A percentile compares a stretch with the other conserved stretches of the same genome.
phyloP scores from a whole-genome alignment of 495 filamentous ascomycete genomes.

The Penicillium waksmanii region DNA sequence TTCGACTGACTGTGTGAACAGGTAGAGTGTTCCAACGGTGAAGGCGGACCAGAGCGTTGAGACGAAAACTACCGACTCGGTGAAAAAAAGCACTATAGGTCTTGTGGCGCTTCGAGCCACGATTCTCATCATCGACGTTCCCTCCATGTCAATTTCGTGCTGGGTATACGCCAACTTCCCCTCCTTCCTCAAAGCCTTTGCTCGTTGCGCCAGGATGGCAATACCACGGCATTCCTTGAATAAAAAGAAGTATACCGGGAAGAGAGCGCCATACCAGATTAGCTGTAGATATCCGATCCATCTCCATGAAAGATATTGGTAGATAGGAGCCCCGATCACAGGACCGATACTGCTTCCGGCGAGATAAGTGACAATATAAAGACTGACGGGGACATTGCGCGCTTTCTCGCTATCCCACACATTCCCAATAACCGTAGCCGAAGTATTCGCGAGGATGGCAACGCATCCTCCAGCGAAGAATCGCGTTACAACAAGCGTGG shows the following conservation, averaged over 20 bases:
- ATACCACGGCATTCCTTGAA: conserved; percentile 48
- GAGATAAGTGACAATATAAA: conserved; percentile 49
- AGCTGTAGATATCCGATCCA: conserved; percentile 56
- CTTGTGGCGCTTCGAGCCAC: conserved; percentile 37
- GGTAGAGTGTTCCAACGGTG: conserved; percentile 53
- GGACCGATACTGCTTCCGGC: conserved; percentile 51
- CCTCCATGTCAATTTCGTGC: conserved; percentile 40
- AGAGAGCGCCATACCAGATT: conserved; percentile 45
- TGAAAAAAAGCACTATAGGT: conserved; percentile 51
- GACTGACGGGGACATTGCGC: conserved; percentile 48
- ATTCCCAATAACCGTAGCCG: conserved; percentile 51
- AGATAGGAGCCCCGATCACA: conserved; percentile 48
- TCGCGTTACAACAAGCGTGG: conserved; percentile 49
- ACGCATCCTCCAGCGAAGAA: conserved; percentile 54
- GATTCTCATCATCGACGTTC: conserved; percentile 23
- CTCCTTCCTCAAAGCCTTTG: conserved; percentile 32
- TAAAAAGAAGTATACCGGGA: conserved; percentile 42
- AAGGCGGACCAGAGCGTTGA: conserved; percentile 56
- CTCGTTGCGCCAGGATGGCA: conserved; percentile 43
- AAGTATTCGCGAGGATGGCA: conserved; percentile 48
- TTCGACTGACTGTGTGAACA: conserved; percentile 51
- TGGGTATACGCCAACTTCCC: conserved; percentile 38
- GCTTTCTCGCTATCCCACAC: conserved; percentile 45
- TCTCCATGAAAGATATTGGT: conserved; percentile 45
- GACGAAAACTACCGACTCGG: conserved; percentile 57